phyloP scores from a whole-genome alignment of 805 yeast species.

The Candida silvicultrix region DNA sequence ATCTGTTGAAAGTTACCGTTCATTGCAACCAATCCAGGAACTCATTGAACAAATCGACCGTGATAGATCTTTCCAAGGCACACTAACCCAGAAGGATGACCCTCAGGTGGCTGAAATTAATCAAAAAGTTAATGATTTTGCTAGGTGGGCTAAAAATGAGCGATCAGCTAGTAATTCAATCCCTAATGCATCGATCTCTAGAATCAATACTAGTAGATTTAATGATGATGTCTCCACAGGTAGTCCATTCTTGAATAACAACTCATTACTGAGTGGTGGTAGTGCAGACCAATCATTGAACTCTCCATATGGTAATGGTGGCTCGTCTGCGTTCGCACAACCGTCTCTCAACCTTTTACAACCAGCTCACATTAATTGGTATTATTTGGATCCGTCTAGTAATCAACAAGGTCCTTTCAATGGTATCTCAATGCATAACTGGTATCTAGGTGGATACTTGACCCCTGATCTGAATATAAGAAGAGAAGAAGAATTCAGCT shows the following conservation, averaged over 20 bases:
- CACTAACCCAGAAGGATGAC: slow-evolving; percentile 1
- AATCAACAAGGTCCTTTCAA: slow-evolving; percentile 78
- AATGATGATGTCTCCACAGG: not conserved
- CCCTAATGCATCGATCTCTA: slow-evolving; percentile 3
- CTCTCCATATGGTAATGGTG: not conserved
- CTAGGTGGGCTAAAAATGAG: slow-evolving; percentile 16
- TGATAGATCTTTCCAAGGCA: slow-evolving; percentile 12
- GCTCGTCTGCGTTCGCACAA: slow-evolving; percentile 2
- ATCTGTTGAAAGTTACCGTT: slow-evolving; percentile 25
- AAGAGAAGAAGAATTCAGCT: slow-evolving; percentile 48
- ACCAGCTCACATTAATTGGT: slow-evolving; percentile 53
- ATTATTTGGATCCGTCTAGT: slow-evolving; percentile 64
- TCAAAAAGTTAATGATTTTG: slow-evolving; percentile 13
- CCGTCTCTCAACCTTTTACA: slow-evolving; percentile 12
- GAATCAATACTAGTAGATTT: slow-evolving; percentile 1
- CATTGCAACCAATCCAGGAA: slow-evolving; percentile 22
- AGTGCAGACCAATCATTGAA: not conserved
- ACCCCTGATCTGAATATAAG: slow-evolving; percentile 47
- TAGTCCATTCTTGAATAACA: slow-evolving; percentile 1
- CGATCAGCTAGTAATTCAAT: not conserved
- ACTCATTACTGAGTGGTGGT: slow-evolving; percentile 3
- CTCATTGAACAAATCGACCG: slow-evolving; percentile 16
- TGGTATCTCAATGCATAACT: slow-evolving; percentile 68
- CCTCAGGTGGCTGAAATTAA: slow-evolving; percentile 9
- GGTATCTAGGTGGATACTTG: slow-evolving; percentile 63